Evolutionary conservation across 495 filamentous ascomycete species (phyloP).

Genomic region (Xylaria nigripes): DNA sequence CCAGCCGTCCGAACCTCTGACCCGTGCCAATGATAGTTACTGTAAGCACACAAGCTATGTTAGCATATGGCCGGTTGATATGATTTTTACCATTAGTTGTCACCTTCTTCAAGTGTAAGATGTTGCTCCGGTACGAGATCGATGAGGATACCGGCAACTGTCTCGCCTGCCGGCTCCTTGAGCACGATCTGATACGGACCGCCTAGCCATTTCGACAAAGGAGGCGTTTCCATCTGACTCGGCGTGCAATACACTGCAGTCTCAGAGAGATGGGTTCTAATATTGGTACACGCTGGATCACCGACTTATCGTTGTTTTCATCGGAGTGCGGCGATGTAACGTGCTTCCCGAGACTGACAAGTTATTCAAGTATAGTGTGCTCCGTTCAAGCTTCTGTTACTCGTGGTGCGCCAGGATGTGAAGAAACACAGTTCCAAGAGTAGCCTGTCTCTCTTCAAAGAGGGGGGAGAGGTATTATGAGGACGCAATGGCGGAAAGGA

Average conservation of each 20-base stretch:
- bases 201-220: constrained; percentile 22
- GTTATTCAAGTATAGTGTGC: too few species aligned
- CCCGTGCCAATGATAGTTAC: constrained; percentile 16
- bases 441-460: background rate
- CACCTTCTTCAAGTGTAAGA: constrained; percentile 74
- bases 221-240: constrained; percentile 12
- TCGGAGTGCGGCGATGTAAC: background rate
- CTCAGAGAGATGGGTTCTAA: background rate
- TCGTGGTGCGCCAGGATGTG: background rate
- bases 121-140: constrained; percentile 61
- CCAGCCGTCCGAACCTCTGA: constrained; percentile 7
- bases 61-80: background rate
- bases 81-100: constrained; percentile 11
- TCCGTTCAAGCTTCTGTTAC: too few species aligned
- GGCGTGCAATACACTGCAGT: background rate
- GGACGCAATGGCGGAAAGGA: background rate
- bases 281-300: background rate
- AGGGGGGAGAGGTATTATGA: background rate
- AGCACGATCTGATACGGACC: constrained; percentile 16
- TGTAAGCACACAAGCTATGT: constrained; percentile 4
- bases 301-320: background rate
- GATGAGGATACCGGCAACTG: constrained; percentile 65
- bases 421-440: background rate
- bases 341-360: background rate
- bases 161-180: constrained; percentile 50